phyloP scores from a whole-genome alignment of 495 filamentous ascomycete genomes.

The Penicillium simplicissimum region DNA sequence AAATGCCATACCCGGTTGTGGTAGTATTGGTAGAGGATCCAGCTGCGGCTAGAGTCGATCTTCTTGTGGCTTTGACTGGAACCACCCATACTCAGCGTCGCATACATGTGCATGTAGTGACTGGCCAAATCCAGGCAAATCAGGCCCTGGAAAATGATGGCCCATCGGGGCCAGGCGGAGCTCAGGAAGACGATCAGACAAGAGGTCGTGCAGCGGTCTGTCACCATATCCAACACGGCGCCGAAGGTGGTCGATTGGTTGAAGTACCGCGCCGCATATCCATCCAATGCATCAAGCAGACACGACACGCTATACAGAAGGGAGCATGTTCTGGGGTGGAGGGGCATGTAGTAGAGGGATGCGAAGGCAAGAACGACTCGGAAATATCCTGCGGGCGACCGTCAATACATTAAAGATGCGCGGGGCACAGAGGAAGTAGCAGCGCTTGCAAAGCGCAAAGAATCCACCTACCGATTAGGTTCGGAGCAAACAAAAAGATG shows the following conservation, averaged over 20 bases:
- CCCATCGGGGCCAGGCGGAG: conserved; percentile 88
- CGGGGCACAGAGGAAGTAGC: not conserved
- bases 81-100: conserved; percentile 78
- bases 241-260: conserved; percentile 92
- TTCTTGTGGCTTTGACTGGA: conserved; percentile 85
- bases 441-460: not conserved
- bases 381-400: conserved; percentile 67
- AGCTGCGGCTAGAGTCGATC: conserved; percentile 65
- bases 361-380: conserved; percentile 87
- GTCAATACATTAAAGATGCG: not conserved
- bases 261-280: conserved; percentile 83
- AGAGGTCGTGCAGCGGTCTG: conserved; percentile 90
- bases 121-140: conserved; percentile 90
- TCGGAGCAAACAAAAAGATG: conserved; percentile 93
- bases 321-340: conserved; percentile 92
- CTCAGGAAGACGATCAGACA: conserved; percentile 92
- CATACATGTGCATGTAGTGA: conserved; percentile 99
- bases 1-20: conserved; percentile 72
- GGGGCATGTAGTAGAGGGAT: conserved; percentile 97
- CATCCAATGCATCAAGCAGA: conserved; percentile 90
- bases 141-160: conserved; percentile 87
- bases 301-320: conserved; percentile 90
- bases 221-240: conserved; percentile 97
- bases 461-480: conserved; percentile 74
- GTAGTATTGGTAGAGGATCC: conserved; percentile 92